Conservation (phyloP, 768 basidiomycete species). For the Leccinum variicolor region DNA sequence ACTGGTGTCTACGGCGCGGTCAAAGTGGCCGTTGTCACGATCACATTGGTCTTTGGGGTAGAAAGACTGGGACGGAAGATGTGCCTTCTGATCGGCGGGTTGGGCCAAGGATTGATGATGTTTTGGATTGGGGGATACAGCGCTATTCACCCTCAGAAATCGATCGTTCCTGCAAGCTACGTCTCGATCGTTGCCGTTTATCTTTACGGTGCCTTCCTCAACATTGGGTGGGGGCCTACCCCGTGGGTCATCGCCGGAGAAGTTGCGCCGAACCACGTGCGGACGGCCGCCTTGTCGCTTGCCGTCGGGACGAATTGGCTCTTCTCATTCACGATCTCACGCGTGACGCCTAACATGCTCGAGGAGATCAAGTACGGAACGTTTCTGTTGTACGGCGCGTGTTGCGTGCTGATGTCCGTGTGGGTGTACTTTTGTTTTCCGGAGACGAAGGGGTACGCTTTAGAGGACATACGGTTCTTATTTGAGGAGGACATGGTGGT, state of each 20-base stretch:
- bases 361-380: constrained; percentile 30
- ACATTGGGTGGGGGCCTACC: constrained; percentile 30
- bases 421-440: constrained; percentile 39
- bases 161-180: constrained; percentile 32
- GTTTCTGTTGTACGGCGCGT: constrained; percentile 31
- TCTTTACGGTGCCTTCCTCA: constrained; percentile 36
- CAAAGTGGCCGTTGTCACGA: constrained; percentile 41
- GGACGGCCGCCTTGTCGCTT: constrained; percentile 32
- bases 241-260: constrained; percentile 34
- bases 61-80: constrained; percentile 48
- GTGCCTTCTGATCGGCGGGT: constrained; percentile 46
- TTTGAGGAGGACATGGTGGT: constrained; percentile 34
- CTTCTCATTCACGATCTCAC: constrained; percentile 35
- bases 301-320: constrained; percentile 35
- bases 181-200: constrained; percentile 39
- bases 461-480: constrained; percentile 38
- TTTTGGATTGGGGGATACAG: constrained; percentile 37
- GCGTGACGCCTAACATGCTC: constrained; percentile 38
- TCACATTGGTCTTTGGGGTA: constrained; percentile 43
- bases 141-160: constrained; percentile 28
- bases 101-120: constrained; percentile 44
- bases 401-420: constrained; percentile 31
- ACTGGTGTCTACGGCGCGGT: constrained; percentile 43
- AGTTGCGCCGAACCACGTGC: constrained; percentile 38
- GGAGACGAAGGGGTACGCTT: constrained; percentile 38